A percentile compares a stretch with the other conserved stretches of the same genome.
Conservation (phyloP, 2,329 filamentous ascomycete species). For the Venturia oleaginea region DNA sequence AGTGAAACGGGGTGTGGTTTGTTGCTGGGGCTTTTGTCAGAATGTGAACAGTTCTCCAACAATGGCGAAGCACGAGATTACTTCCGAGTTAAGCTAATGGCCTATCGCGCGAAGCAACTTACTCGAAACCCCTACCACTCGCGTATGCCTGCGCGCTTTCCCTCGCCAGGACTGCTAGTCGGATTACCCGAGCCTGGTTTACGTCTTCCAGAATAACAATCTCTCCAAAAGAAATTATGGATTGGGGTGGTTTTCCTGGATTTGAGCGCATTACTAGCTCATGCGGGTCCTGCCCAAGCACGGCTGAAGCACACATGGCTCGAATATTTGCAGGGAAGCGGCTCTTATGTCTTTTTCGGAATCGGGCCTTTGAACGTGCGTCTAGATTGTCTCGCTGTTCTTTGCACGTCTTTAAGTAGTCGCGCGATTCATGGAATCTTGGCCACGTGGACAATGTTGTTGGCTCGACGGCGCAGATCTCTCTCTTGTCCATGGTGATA, state of each 20-base stretch:
- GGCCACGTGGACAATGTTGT: too few relatives aligned
- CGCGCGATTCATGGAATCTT: too few relatives aligned
- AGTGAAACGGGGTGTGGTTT: too few relatives aligned
- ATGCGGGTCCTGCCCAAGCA: not conserved
- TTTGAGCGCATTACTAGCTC: slow-evolving; percentile 1
- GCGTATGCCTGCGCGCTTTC: not conserved
- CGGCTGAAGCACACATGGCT: not conserved
- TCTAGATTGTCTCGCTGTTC: not conserved
- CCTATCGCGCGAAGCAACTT: not conserved
- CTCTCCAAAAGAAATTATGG: not conserved
- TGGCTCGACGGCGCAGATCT: too few relatives aligned
- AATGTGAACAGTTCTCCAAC: too few relatives aligned
- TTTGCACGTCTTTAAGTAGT: too few relatives aligned
- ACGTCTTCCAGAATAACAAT: not conserved
- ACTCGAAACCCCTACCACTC: not conserved
- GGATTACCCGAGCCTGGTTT: not conserved
- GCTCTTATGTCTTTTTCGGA: not conserved
- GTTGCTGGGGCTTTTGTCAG: too few relatives aligned
- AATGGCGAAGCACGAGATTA: too few relatives aligned
- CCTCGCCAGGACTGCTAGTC: too few relatives aligned
- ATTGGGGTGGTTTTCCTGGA: not conserved
- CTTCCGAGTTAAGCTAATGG: too few relatives aligned
- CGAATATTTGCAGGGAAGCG: not conserved
- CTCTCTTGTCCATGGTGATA: too few relatives aligned
- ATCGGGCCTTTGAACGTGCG: not conserved